Base-by-base conservation (phyloP, 2,329 filamentous ascomycete genomes). In the Claviceps pusilla region DNA sequence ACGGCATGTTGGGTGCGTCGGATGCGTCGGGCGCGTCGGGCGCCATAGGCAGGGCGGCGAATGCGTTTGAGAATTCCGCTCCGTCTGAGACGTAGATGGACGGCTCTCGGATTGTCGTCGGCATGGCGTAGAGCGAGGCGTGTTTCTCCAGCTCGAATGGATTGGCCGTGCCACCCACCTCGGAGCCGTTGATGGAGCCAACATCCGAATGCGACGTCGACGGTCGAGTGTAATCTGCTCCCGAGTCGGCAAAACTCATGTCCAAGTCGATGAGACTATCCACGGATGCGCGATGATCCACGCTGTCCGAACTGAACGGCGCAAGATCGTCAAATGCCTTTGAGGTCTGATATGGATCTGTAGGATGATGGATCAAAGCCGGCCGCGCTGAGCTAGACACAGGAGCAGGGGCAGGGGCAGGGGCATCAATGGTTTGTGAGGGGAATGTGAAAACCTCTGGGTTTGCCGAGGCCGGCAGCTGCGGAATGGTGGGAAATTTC, bases 141-240 rank as follows among this genome's bases (percentile, higher is more conserved):
- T 83, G 80, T n/a, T 76, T 75, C 63, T 84, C 81, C 3, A 84
- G 70, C 54, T 83, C 78, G 55, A 84, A 84, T 0, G 80, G 79
- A 59, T 80, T 79, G 1, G 70, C 73, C 2, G 71, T 73, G 12
- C 73, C 71, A 31, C 77, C 74, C 37, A 77, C 64, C 55, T 82
- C 77, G 0, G 79, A 80, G 51, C 79, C 79, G 7, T 73, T 72
- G 11, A 81, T 69, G 0, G 77, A 80, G 2, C 65, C 74, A 12
- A 72, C 76, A 56, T 82, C 78, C 1, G 80, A 83, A 62, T 81
- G 76, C 11, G 79, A 78, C 0, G 78, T 81, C 2, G 79, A 81
- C 0, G 79, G 79, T 1, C 78, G 71, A 0, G 74, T 72, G 14
- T 72, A 65, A 35, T 82, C 77, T 0, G 73, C 71, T 42, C 73